phyloP scores from a whole-genome alignment of 345 rosid species.

The Cardiospermum halicacabum region DNA sequence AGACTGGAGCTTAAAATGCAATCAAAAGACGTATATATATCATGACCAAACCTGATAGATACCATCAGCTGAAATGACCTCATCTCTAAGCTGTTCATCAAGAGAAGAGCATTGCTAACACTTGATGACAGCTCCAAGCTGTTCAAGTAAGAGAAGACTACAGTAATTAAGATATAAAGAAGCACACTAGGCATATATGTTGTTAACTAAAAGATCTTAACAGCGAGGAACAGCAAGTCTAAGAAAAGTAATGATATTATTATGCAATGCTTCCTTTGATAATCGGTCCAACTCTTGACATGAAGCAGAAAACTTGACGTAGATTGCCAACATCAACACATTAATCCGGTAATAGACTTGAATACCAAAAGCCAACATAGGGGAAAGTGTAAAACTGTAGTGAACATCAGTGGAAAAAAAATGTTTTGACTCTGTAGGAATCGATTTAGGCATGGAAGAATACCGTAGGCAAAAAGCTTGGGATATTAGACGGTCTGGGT shows the following conservation, averaged over 20 bases:
- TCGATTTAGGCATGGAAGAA: constrained; percentile 66
- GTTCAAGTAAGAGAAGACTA: constrained; percentile 17
- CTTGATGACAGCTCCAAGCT: no score
- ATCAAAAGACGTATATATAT: background rate
- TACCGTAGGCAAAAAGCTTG: constrained; percentile 52
- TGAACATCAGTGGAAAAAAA: constrained; percentile 64
- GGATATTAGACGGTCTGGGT: constrained; percentile 56
- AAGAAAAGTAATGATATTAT: constrained; percentile 39
- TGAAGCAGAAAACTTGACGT: constrained; percentile 61
- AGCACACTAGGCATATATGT: background rate
- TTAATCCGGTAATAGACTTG: constrained; percentile 61
- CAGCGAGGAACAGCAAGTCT: constrained; percentile 70
- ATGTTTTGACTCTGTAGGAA: constrained; percentile 77
- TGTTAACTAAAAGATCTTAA: constrained; percentile 61
- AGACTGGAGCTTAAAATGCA: no score
- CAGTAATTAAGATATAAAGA: background rate
- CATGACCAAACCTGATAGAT: constrained; percentile 41
- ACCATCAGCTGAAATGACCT: constrained; percentile 91
- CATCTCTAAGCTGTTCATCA: no score
- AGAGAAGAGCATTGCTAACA: no score
- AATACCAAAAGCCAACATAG: constrained; percentile 64
- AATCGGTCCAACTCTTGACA: constrained; percentile 73
- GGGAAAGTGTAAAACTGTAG: constrained; percentile 46
- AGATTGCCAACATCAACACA: constrained; percentile 51
- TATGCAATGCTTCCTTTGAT: constrained; percentile 52